Evolutionary conservation across 495 filamentous ascomycete species (phyloP), one percentile per base, ranked within the genome.

Genomic region (Neurospora sp.): DNA sequence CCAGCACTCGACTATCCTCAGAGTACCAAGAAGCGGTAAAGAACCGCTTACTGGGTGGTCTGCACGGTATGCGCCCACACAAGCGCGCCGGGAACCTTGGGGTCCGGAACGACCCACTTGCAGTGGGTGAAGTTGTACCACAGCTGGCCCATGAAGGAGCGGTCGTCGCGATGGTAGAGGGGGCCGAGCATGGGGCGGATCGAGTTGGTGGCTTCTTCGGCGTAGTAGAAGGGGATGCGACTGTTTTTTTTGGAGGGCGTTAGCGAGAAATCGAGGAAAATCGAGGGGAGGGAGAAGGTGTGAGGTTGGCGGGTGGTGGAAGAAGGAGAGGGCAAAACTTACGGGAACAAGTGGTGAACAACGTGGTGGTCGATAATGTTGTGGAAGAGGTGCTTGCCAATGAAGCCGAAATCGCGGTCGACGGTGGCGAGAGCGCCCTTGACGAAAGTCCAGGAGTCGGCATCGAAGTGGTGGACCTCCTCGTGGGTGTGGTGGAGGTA

Each of bases 291-390:
- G 11, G 9, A 39, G 9, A 3, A 11, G 38, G 2, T 11, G 38
- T 2, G 31, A 34, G 31, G 31, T 34, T 34, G 31, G 4, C 31
- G 31, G 31, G 31, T 34, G 31, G 31, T 34, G 31, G 9, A 39
- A 10, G 9, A 11, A 39, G 9, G 10, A 28, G 24, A 28, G 24
- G 24, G 24, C 24, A 39, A 39, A 13, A 74, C 79, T 71, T 72
- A 81, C 79, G 79, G 79, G 79, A 96, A 89, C 76, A 93, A 89
- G 84, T 96, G 93, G 85, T 97, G 93, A n/a, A 95, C 86, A 72
- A 97, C 93, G 84, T 96, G 93, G 71, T 91, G 92, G 82, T 97
- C 93, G 81, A 95, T 92, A 81, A 96, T 95, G 79, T 92, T 91
- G 84, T 97, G 93, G 84, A 97, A 88, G 76, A 97, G 85, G 76